Conservation (phyloP, 2,329 filamentous ascomycete species). For the Curvularia lunata region DNA sequence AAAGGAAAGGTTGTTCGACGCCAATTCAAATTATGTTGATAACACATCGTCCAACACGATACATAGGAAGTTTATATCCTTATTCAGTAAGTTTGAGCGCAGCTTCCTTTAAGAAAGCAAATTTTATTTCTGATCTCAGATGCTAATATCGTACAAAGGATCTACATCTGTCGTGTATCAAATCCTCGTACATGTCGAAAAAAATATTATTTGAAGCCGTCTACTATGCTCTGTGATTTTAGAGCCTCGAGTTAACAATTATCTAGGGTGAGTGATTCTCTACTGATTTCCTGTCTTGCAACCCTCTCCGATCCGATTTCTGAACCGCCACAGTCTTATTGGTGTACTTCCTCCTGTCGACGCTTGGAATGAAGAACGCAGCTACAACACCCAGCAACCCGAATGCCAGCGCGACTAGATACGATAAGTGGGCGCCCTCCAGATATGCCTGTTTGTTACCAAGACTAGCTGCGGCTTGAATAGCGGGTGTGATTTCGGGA, state of each 20-base stretch:
- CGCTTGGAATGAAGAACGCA: constrained; percentile 35
- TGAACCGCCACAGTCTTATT: constrained; percentile 38
- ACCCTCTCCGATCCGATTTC: constrained; percentile 29
- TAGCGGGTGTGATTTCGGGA: constrained; percentile 38
- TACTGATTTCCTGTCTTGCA: constrained; percentile 30
- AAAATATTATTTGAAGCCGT: neutral
- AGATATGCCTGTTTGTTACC: constrained; percentile 41
- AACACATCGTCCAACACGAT: neutral
- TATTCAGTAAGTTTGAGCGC: neutral
- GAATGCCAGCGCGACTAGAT: constrained; percentile 44
- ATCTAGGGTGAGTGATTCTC: neutral
- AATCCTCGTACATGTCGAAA: neutral
- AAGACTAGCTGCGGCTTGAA: constrained; percentile 33
- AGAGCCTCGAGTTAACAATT: neutral
- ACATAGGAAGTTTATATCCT: too few species aligned
- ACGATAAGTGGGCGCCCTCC: constrained; percentile 32
- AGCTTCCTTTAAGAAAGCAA: neutral
- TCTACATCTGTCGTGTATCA: too few species aligned
- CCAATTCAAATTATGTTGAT: neutral
- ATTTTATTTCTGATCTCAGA: neutral
- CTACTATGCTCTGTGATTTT: too few species aligned
- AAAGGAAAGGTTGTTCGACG: neutral
- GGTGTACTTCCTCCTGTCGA: constrained; percentile 40
- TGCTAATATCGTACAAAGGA: too few species aligned
- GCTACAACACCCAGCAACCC: constrained; percentile 36